Base-by-base conservation (phyloP, 176 grass and related monocot species). In the Puccinellia tenuiflora region DNA sequence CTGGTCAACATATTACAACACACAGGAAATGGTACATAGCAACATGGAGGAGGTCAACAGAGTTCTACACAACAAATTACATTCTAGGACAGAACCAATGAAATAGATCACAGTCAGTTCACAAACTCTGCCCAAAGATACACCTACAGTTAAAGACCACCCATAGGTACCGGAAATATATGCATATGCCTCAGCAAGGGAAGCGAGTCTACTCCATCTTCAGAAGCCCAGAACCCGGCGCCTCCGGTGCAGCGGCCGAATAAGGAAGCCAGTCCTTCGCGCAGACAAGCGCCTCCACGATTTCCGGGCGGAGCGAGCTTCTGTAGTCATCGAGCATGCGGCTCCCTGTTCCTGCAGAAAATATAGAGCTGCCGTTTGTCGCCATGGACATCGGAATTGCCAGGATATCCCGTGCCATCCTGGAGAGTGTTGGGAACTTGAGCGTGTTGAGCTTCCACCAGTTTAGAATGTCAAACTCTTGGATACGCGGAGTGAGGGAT, bases 401-500 rank as follows among this genome's bases (percentile, higher is more conserved):
- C 60, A 92, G 43, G 40, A 92, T 82, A 68, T 92, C 91, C 22
- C 87, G 75, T 2, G 84, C 87, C 87, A 92, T 92, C 84, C 84
- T 92, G 12, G 91, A 92, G 13, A 92, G 84, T n/a, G 91, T 87
- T 37, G 91, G 91, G 18, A 87, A 92, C 84, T 86, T 86, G 24
- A 90, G 76, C 26, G 33, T 92, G 66, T 92, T 92, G 14, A 92
- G 87, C 84, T 92, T 92, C 91, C 91, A 92, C 91, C 91, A 90
- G 53, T 87, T 90, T 6, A 92, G 73, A 60, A 92, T 90, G 64
- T 92, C 91, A 59, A 90, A 92, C 26, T 90, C 91, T 47, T 85
- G 87, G 80, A 87, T 88, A 2, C 91, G 80, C 1, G 91, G 91
- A 21, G 88, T 88, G 22, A 92, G 84, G 48, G 80, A 79, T 28